Evolutionary conservation across 495 filamentous ascomycete genomes (phyloP), one percentile per base, ranked within the genome.

Genomic region (Xylaria acuta): DNA sequence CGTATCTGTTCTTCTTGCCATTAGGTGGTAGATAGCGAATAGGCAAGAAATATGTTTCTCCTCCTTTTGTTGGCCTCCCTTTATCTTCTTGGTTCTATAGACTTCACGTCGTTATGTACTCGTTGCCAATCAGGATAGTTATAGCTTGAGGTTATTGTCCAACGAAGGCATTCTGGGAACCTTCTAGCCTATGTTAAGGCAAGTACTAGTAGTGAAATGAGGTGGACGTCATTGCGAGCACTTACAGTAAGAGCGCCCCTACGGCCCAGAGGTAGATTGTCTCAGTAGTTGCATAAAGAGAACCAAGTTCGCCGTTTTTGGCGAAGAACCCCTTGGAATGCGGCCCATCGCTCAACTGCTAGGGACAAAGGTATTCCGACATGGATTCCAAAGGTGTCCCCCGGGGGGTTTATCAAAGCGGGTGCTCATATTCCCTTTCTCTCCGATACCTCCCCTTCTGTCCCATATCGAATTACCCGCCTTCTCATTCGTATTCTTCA

Each of bases 291-390:
- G 63, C 54, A 66, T 18, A 62, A 69, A 67, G 64, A 64, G 45
- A 68, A 7, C 8, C 16, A 41, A n/a, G 20, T 47, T 64, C 63
- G 64, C 56, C 45, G 60, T 51, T 74, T 64, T 72, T 43, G 72
- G 76, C 72, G 68, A 73, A 73, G 71, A 51, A 60, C 56, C 73
- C 68, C 51, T 63, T 76, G 72, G 73, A 74, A 76, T 78, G 73
- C 30, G 53, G 11, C n/a, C 47, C 58, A 56, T 62, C 45, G 65
- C 62, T 71, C 73, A 27, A 72, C 38, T 12, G 7, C 41, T 64
- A n/a, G 16, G 43, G 59, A 78, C 76, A 78, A 78, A 78, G 76
- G 51, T 67, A 75, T 78, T 75, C 38, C 73, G 47, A 71, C 22
- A 47, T 51, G 70, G 27, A 56, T 22, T 70, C 43, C 14, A 30